A percentile compares a stretch with the other conserved stretches of the same genome.
phyloP scores from a whole-genome alignment of 306 rosid genomes.

The Cicer bijugum region DNA sequence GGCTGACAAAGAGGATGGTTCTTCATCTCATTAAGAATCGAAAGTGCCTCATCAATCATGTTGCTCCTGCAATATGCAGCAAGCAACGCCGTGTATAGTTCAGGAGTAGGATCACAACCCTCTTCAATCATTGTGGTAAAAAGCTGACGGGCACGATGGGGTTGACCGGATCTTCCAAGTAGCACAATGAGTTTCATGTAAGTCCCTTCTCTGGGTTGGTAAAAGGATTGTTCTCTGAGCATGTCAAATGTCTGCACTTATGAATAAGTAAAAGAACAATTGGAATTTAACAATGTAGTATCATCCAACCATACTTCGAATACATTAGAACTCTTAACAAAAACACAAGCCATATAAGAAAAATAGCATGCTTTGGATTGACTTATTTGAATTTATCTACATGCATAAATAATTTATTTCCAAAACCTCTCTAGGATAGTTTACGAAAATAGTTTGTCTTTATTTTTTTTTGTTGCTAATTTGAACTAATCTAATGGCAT shows the following conservation, averaged over 20 bases:
- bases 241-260: slow-evolving; percentile 77
- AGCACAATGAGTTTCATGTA: slow-evolving; percentile 88
- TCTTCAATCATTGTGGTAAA: slow-evolving; percentile 82
- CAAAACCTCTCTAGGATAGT: too few relatives aligned
- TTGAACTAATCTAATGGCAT: too few relatives aligned
- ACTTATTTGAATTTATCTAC: too few relatives aligned
- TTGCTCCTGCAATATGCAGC: slow-evolving; percentile 82
- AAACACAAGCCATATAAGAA: background rate
- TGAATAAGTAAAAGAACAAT: slow-evolving; percentile 28
- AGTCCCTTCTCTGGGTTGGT: slow-evolving; percentile 94
- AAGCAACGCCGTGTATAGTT: slow-evolving; percentile 85
- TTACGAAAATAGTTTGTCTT: background rate
- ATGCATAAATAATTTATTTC: too few relatives aligned
- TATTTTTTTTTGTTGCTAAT: background rate
- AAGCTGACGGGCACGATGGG: slow-evolving; percentile 69
- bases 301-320: slow-evolving; percentile 5
- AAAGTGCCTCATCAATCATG: slow-evolving; percentile 73
- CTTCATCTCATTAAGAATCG: slow-evolving; percentile 75
- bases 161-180: slow-evolving; percentile 85
- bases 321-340: background rate
- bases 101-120: slow-evolving; percentile 73
- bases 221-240: slow-evolving; percentile 88
- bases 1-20: slow-evolving; percentile 85
- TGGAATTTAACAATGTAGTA: slow-evolving; percentile 7
- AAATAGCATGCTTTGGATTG: too few relatives aligned